phyloP scores from a whole-genome alignment of 2,329 filamentous ascomycete genomes.

The Aspergillus sojae region DNA sequence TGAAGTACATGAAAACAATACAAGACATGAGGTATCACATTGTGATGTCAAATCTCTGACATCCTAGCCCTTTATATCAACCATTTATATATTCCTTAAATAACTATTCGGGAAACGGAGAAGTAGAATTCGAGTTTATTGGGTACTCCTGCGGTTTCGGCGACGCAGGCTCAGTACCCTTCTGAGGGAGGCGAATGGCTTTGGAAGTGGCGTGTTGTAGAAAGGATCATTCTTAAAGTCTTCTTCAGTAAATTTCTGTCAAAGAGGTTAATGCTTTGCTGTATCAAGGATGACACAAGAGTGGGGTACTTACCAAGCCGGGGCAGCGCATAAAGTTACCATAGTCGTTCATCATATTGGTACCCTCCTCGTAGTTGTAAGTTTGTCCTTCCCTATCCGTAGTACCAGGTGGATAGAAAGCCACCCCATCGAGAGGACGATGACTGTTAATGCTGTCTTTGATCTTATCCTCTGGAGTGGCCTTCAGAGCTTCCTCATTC shows the following conservation, averaged over 20 bases:
- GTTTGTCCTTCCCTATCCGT: slow-evolving; percentile 68
- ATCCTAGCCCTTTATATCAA: background rate
- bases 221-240: slow-evolving; percentile 45
- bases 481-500: slow-evolving; percentile 75
- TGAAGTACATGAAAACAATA: background rate
- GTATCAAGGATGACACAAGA: background rate
- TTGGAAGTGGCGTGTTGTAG: slow-evolving; percentile 33
- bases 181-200: slow-evolving; percentile 31
- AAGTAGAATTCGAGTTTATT: slow-evolving; percentile 4
- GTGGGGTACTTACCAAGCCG: slow-evolving; percentile 62
- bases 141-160: slow-evolving; percentile 23
- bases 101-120: background rate
- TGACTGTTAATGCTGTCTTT: slow-evolving; percentile 72
- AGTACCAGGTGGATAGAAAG: slow-evolving; percentile 73
- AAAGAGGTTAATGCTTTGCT: slow-evolving; percentile 14
- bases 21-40: background rate
- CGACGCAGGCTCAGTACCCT: slow-evolving; percentile 31
- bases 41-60: background rate
- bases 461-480: slow-evolving; percentile 78
- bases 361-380: slow-evolving; percentile 82
- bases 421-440: slow-evolving; percentile 78
- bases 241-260: slow-evolving; percentile 43
- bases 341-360: slow-evolving; percentile 74
- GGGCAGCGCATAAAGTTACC: slow-evolving; percentile 74
- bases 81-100: background rate